These are phyloP conservation scores for Mitragyna speciosa DNA, from an alignment of 257 asterid species.

Conservation along the genomic window DNA sequence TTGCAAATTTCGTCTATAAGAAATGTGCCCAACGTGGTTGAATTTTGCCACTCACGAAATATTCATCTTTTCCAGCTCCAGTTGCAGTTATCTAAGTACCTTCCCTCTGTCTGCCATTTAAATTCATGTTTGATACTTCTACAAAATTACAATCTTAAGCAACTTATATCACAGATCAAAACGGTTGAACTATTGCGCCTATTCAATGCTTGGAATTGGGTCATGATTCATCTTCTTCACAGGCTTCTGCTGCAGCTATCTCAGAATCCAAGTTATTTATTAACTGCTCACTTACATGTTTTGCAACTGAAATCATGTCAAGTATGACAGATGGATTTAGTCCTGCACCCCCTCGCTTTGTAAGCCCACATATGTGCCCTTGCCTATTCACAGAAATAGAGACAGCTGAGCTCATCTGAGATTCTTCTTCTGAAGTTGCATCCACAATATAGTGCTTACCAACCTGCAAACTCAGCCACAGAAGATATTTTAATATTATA, in stretches of 20 bases:
- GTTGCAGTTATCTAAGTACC: not conserved
- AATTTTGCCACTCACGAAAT: too few species aligned
- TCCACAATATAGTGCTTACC: slow-evolving; percentile 81
- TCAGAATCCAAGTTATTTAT: slow-evolving; percentile 66
- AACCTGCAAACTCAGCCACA: slow-evolving; percentile 45
- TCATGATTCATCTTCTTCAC: slow-evolving; percentile 61
- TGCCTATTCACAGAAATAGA: slow-evolving; percentile 72
- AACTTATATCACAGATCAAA: not conserved
- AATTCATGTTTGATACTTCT: not conserved
- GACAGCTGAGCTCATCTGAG: slow-evolving; percentile 89
- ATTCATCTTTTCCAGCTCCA: not conserved
- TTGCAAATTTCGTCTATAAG: not conserved
- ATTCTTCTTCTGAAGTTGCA: slow-evolving; percentile 90
- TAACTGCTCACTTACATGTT: slow-evolving; percentile 67
- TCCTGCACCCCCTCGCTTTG: slow-evolving; percentile 83
- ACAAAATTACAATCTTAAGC: not conserved
- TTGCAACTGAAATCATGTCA: slow-evolving; percentile 81
- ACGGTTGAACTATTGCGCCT: not conserved
- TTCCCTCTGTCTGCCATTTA: not conserved
- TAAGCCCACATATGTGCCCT: slow-evolving; percentile 71
- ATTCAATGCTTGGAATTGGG: too few species aligned
- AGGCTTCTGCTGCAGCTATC: slow-evolving; percentile 89
- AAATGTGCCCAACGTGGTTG: not conserved
- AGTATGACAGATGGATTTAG: slow-evolving; percentile 68
- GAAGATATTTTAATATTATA: not conserved